Base-by-base conservation (phyloP, 2,329 filamentous ascomycete genomes). In the Zymoseptoria pseudotritici region DNA sequence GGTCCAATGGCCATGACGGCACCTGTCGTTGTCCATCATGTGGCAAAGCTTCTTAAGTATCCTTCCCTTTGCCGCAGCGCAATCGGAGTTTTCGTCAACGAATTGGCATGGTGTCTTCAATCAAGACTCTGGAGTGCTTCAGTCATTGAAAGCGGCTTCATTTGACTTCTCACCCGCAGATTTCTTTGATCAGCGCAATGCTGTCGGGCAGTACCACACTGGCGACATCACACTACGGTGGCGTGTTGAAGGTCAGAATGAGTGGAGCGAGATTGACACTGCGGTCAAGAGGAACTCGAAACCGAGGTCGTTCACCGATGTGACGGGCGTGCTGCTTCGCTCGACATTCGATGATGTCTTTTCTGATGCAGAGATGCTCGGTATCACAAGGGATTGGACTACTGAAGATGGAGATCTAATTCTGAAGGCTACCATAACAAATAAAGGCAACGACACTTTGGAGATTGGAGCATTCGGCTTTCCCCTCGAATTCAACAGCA, bases 401-500 rank as follows among this genome's bases (percentile, higher is more conserved):
- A 72, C 79, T 2, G 68, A 78, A 0, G 71, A 75, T 0, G 78
- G 77, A 1, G 81, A 84, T 60, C 67, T 86, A 2, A 79, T 75
- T 5, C 71, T 86, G 3, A 75, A 75, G 17, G 80, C 85, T 67
- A 82, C 77, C 2, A 64, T 85, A 20, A 74, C 72, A 9, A 85
- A 84, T 61, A 70, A 69, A 0, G 78, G 70, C 0, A 63, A 66
- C 0, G 62, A 67, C 0, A 60, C 72, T 0, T 58, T 86, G 2
- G 83, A 86, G 60, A 70, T 86, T 4, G 83, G 83, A 1, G 79
- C 79, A 54, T 73, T 86, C 1, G 83, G 83, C 0, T 79, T 86
- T 55, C 83, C 83, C 0, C 77, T 82, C 20, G 82, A 84, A 67
- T 83, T 85, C 73, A 86, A 86, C 72, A 86, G 80, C 69, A 84